These are phyloP conservation scores for Neurospora pannonica DNA, from an alignment of 495 filamentous ascomycete species.

Conservation along the genomic window DNA sequence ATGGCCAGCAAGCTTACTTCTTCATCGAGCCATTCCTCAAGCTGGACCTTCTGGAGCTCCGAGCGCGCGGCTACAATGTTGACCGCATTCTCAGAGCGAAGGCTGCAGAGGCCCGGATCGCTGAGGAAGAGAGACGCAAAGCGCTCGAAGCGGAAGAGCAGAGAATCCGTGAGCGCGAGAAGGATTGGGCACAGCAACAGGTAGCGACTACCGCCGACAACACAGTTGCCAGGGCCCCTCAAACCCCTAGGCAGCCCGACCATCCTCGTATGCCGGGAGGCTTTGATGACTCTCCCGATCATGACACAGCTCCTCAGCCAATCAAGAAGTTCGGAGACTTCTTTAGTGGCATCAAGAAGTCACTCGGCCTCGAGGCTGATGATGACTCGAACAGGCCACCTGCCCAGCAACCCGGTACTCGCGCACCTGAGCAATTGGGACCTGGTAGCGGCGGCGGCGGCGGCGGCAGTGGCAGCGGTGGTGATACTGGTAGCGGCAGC, in stretches of 20 bases:
- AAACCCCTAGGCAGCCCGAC: slow-evolving; percentile 4
- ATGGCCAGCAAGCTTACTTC: slow-evolving; percentile 74
- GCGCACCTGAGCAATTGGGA: neutral
- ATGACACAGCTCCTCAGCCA: slow-evolving; percentile 16
- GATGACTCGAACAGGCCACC: slow-evolving; percentile 6
- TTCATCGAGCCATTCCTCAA: slow-evolving; percentile 82
- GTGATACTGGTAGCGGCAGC: neutral
- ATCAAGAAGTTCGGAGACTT: slow-evolving; percentile 28
- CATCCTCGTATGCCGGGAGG: slow-evolving; percentile 18
- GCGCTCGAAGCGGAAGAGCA: slow-evolving; percentile 66
- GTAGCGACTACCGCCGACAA: slow-evolving; percentile 20
- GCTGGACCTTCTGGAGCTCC: slow-evolving; percentile 62
- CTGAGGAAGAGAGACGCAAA: slow-evolving; percentile 68
- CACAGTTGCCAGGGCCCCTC: slow-evolving; percentile 51
- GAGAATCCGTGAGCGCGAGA: slow-evolving; percentile 51
- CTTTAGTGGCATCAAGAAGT: slow-evolving; percentile 54
- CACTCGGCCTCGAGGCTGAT: slow-evolving; percentile 52
- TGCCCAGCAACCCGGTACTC: neutral
- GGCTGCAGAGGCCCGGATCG: slow-evolving; percentile 74
- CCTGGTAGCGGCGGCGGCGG: neutral
- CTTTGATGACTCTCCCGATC: slow-evolving; percentile 56
- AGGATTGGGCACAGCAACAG: slow-evolving; percentile 41
- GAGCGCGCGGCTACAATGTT: slow-evolving; percentile 84
- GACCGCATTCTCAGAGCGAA: slow-evolving; percentile 80
- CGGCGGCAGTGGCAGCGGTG: neutral